phyloP scores from a whole-genome alignment of 495 filamentous ascomycete genomes.

The Cairneyella variabilis region DNA sequence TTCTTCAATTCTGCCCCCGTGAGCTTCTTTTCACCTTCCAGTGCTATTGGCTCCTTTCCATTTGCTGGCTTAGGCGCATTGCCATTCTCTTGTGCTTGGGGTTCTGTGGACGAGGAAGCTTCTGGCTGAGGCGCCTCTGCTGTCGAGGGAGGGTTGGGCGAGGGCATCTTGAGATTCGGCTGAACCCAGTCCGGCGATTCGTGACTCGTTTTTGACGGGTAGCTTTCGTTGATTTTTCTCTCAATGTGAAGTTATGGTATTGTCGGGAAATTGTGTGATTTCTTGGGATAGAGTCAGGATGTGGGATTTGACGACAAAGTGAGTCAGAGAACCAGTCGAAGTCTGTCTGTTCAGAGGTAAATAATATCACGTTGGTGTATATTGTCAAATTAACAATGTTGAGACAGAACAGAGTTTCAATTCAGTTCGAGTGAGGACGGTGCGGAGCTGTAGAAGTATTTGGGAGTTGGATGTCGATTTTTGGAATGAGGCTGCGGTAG shows the following conservation, averaged over 20 bases:
- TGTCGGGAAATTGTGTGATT: too few species aligned
- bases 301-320: too few species aligned
- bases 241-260: too few species aligned
- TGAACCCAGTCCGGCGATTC: not conserved
- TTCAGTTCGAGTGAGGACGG: too few species aligned
- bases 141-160: constrained; percentile 16
- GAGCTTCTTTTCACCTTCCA: constrained; percentile 39
- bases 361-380: too few species aligned
- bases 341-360: too few species aligned
- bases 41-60: constrained; percentile 28
- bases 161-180: constrained; percentile 14
- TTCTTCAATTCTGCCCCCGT: constrained; percentile 71
- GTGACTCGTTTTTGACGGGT: too few species aligned
- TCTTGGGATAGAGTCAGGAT: too few species aligned
- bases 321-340: too few species aligned
- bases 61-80: constrained; percentile 24
- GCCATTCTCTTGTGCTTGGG: constrained; percentile 1
- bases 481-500: not conserved
- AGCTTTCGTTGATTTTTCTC: too few species aligned
- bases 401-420: not conserved
- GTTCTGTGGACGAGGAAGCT: not conserved
- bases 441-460: too few species aligned
- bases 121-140: not conserved
- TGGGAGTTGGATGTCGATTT: not conserved
- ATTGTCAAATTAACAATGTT: too few species aligned